Evolutionary conservation across 1,139 yeast genomes (phyloP).

Genomic region (Blastobotrys arbuscula): DNA sequence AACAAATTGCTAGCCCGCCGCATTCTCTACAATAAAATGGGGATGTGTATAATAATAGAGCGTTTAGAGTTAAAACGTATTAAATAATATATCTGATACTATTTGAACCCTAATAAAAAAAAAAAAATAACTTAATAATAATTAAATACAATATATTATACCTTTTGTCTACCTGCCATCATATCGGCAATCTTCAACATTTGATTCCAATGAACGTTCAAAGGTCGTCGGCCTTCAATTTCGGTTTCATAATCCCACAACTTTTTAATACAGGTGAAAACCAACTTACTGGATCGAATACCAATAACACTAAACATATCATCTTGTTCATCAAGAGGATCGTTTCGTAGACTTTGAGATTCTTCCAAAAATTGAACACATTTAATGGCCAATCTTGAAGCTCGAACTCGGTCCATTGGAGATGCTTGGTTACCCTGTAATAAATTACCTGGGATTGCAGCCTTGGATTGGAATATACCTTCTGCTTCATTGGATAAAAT

Average conservation of each 20-base stretch:
- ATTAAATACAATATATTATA: constrained; percentile 3
- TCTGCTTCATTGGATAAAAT: constrained; percentile 73
- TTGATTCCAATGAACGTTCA: constrained; percentile 74
- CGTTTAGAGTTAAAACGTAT: too few relatives aligned
- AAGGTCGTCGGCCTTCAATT: constrained; percentile 76
- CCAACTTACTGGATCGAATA: constrained; percentile 69
- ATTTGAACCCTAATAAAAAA: too few relatives aligned
- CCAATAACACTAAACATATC: constrained; percentile 84
- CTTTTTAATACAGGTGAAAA: constrained; percentile 64
- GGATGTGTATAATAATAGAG: too few relatives aligned
- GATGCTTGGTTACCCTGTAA: constrained; percentile 98
- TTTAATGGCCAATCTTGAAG: constrained; percentile 82
- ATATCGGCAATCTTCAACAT: constrained; percentile 76
- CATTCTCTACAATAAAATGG: too few relatives aligned
- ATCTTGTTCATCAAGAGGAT: constrained; percentile 34
- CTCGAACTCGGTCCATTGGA: constrained; percentile 88
- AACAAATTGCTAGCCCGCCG: too few relatives aligned
- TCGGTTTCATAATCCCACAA: constrained; percentile 86
- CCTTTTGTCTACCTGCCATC: constrained; percentile 62
- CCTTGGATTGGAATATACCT: constrained; percentile 80
- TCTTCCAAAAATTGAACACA: constrained; percentile 80
- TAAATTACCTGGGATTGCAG: constrained; percentile 97
- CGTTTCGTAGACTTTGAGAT: constrained; percentile 24
- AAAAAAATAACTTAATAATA: not conserved
- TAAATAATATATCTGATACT: too few relatives aligned